A percentile compares a stretch with the other conserved stretches of the same genome.
Conservation (phyloP, 805 yeast genomes). For the Jamesozyma spencerorum region DNA sequence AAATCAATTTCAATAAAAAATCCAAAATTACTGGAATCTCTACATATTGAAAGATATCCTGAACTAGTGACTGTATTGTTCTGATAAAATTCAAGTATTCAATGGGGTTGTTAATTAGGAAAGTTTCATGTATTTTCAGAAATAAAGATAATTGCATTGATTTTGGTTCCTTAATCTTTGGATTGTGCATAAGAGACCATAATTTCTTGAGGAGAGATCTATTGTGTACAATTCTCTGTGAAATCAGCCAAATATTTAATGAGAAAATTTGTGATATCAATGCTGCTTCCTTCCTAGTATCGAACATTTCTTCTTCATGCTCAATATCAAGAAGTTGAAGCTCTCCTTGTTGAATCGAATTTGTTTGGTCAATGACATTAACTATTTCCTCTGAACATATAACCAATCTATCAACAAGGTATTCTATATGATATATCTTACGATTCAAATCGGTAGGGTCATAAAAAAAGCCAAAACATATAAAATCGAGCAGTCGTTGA, state of each 20-base stretch:
- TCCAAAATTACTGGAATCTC: slow-evolving; percentile 90
- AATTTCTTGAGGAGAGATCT: slow-evolving; percentile 51
- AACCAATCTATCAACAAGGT: slow-evolving; percentile 24
- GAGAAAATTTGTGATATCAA: slow-evolving; percentile 67
- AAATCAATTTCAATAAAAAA: slow-evolving; percentile 74
- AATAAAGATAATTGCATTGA: slow-evolving; percentile 73
- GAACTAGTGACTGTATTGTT: slow-evolving; percentile 46
- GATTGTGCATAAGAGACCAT: slow-evolving; percentile 69
- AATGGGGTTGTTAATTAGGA: slow-evolving; percentile 63
- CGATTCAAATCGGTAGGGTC: slow-evolving; percentile 6
- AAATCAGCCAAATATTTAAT: slow-evolving; percentile 84
- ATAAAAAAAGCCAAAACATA: slow-evolving; percentile 38
- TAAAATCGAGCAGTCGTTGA: slow-evolving; percentile 37
- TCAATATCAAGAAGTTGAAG: slow-evolving; percentile 1
- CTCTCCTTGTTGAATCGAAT: no score
- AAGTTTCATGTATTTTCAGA: slow-evolving; percentile 80
- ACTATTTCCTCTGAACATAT: slow-evolving; percentile 17
- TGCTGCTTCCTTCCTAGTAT: slow-evolving; percentile 19
- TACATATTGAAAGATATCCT: slow-evolving; percentile 62
- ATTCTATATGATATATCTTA: slow-evolving; percentile 24
- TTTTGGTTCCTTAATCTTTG: slow-evolving; percentile 45
- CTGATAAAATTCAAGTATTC: slow-evolving; percentile 31
- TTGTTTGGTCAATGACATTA: no score
- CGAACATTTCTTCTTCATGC: background rate
- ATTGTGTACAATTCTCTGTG: slow-evolving; percentile 79